phyloP scores from a whole-genome alignment of 1,139 yeast genomes.

The Geotrichum klebahnii region DNA sequence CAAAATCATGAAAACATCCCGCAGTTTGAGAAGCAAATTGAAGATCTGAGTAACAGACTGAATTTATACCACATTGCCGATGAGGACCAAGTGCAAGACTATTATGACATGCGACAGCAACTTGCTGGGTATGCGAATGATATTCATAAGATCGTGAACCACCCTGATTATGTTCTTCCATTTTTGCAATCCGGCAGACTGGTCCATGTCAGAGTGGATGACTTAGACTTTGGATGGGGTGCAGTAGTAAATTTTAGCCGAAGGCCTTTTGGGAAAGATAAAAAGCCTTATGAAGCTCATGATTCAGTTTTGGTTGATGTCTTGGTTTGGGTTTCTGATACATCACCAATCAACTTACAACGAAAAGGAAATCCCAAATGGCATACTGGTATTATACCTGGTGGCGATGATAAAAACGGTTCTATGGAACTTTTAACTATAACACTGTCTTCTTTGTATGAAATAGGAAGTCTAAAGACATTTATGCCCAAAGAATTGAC shows the following conservation, averaged over 20 bases:
- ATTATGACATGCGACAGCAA: constrained; percentile 74
- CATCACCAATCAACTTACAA: constrained; percentile 50
- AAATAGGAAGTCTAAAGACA: constrained; percentile 74
- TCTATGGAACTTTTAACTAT: constrained; percentile 79
- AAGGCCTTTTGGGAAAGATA: constrained; percentile 28
- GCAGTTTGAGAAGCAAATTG: constrained; percentile 61
- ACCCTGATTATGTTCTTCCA: constrained; percentile 80
- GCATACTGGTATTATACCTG: constrained; percentile 87
- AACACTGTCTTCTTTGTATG: constrained; percentile 68
- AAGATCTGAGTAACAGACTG: constrained; percentile 49
- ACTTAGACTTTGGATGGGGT: constrained; percentile 81
- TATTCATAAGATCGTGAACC: constrained; percentile 77
- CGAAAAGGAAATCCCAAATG: constrained; percentile 57
- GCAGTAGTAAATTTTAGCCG: constrained; percentile 80
- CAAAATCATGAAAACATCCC: constrained; percentile 93
- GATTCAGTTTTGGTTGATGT: constrained; percentile 86
- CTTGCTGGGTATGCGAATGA: constrained; percentile 69
- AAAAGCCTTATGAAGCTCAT: constrained; percentile 59
- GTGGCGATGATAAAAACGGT: constrained; percentile 61
- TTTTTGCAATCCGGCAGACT: constrained; percentile 88
- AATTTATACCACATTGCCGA: constrained; percentile 60
- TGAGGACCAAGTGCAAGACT: constrained; percentile 69
- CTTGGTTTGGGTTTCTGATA: constrained; percentile 59
- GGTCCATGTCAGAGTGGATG: constrained; percentile 58
- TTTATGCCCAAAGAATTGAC: constrained; percentile 77